Evolutionary conservation across 352 stramenopile species (phyloP).

Genomic region (Globisporangium takayamanum): DNA sequence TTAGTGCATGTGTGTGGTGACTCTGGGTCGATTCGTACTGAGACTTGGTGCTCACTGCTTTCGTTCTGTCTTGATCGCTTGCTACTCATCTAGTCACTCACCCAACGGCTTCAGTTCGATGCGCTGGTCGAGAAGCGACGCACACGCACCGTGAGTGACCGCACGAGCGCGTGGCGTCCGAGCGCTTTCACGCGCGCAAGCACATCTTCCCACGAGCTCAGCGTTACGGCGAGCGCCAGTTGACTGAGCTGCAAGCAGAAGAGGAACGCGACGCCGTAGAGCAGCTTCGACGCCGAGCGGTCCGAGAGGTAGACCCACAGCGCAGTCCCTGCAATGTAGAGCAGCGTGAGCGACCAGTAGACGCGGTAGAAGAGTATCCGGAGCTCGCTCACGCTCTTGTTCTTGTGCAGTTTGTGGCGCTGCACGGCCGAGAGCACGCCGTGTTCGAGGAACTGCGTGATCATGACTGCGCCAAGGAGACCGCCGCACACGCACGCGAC

Average conservation of each 20-base stretch:
- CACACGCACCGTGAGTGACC: conserved; percentile 4
- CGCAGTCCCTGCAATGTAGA: conserved; percentile 27
- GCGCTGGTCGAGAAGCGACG: background rate
- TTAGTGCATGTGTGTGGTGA: too few relatives aligned
- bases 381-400: conserved; percentile 28
- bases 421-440: conserved; percentile 43
- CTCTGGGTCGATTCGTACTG: too few relatives aligned
- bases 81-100: background rate
- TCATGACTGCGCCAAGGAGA: conserved; percentile 46
- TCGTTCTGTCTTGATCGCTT: too few relatives aligned
- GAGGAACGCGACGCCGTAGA: conserved; percentile 51
- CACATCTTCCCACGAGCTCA: conserved; percentile 57
- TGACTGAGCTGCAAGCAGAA: conserved; percentile 45
- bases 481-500: conserved; percentile 18
- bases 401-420: conserved; percentile 43
- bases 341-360: conserved; percentile 53
- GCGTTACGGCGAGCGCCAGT: conserved; percentile 41
- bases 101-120: background rate
- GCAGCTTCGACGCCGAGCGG: conserved; percentile 29
- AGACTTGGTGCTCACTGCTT: too few relatives aligned
- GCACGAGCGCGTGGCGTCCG: conserved; percentile 5
- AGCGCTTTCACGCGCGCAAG: conserved; percentile 25
- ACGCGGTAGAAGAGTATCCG: conserved; percentile 48
- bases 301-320: conserved; percentile 66
- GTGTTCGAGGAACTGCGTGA: conserved; percentile 61